Conservation (phyloP, 192 early-diverging fungal species). For the Coemansia sp. region DNA sequence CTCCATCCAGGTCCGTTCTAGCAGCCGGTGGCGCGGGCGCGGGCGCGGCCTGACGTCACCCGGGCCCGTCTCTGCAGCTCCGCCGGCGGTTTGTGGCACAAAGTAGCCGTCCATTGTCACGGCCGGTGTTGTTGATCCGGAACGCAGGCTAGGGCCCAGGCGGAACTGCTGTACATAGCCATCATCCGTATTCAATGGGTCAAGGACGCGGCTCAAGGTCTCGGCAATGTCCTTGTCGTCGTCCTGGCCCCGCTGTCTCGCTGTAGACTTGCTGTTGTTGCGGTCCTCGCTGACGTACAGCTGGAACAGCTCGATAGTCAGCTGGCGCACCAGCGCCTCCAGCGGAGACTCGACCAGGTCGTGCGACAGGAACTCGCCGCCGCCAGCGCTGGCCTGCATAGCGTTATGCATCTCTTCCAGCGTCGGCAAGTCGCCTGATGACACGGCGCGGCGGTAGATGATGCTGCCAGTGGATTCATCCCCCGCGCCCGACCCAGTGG, state of each 20-base stretch:
- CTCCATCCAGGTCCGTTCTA: slow-evolving; percentile 51
- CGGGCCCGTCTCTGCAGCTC: background rate
- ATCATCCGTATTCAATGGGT: slow-evolving; percentile 7
- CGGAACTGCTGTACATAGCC: slow-evolving; percentile 50
- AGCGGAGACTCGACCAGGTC: slow-evolving; percentile 49
- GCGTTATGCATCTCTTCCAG: slow-evolving; percentile 20
- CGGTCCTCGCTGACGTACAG: slow-evolving; percentile 48
- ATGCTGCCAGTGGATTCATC: slow-evolving; percentile 14
- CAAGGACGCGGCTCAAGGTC: slow-evolving; percentile 15
- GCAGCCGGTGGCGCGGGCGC: slow-evolving; percentile 36
- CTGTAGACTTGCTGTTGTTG: slow-evolving; percentile 3
- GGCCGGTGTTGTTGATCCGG: slow-evolving; percentile 40
- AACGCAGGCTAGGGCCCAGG: slow-evolving; percentile 40
- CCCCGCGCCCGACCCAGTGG: background rate
- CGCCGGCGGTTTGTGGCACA: slow-evolving; percentile 15
- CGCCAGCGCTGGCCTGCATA: background rate
- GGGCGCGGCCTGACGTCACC: slow-evolving; percentile 7
- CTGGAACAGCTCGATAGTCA: slow-evolving; percentile 50
- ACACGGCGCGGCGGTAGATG: slow-evolving; percentile 43
- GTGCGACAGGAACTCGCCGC: slow-evolving; percentile 27
- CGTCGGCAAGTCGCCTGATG: slow-evolving; percentile 44
- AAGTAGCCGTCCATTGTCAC: slow-evolving; percentile 52
- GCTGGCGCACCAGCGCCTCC: slow-evolving; percentile 43
- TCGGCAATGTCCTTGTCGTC: slow-evolving; percentile 19
- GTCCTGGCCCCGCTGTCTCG: background rate